Percentiles rank a stretch among this genome's conserved stretches.
Conservation (phyloP, 108 stramenopile species). For the Skeletonema menzelii region DNA sequence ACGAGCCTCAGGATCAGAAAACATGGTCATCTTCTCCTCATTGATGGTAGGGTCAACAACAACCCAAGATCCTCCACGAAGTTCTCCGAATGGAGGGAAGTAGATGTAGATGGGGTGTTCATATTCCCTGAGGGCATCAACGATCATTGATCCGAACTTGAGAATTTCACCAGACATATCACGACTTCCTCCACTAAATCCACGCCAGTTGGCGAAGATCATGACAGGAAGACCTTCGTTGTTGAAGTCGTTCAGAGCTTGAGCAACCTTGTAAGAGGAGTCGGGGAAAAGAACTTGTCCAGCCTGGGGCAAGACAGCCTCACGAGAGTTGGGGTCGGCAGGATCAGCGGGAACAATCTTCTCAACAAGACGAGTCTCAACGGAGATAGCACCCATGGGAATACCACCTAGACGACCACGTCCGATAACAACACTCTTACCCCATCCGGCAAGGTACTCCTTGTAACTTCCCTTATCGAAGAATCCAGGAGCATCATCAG, state of each 20-base stretch:
- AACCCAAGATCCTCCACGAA: slow-evolving; percentile 98
- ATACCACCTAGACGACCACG: slow-evolving; percentile 97
- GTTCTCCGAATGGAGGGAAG: slow-evolving; percentile 96
- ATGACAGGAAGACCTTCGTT: slow-evolving; percentile 97
- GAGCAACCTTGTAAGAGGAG: slow-evolving; percentile 97
- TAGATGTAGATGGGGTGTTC: slow-evolving; percentile 97
- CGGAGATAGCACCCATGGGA: slow-evolving; percentile 96
- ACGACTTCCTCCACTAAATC: slow-evolving; percentile 96
- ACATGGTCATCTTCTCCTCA: slow-evolving; percentile 98
- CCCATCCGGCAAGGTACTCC: slow-evolving; percentile 97
- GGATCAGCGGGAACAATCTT: slow-evolving; percentile 96
- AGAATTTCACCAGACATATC: slow-evolving; percentile 99
- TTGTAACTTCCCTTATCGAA: slow-evolving; percentile 95
- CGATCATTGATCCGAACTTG: slow-evolving; percentile 98
- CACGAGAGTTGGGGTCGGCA: slow-evolving; percentile 96
- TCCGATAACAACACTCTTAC: slow-evolving; percentile 96
- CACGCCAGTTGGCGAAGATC: slow-evolving; percentile 99
- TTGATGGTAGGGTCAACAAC: slow-evolving; percentile 99
- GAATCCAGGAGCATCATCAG: slow-evolving; percentile 83
- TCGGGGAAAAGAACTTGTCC: slow-evolving; percentile 98
- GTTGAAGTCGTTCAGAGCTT: slow-evolving; percentile 95
- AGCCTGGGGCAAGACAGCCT: slow-evolving; percentile 94
- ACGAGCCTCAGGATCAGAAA: slow-evolving; percentile 95
- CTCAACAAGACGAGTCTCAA: slow-evolving; percentile 95
- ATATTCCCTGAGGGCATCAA: slow-evolving; percentile 96